Evolutionary conservation across 257 asterid species (phyloP).

Genomic region (Primulina tabacum): DNA sequence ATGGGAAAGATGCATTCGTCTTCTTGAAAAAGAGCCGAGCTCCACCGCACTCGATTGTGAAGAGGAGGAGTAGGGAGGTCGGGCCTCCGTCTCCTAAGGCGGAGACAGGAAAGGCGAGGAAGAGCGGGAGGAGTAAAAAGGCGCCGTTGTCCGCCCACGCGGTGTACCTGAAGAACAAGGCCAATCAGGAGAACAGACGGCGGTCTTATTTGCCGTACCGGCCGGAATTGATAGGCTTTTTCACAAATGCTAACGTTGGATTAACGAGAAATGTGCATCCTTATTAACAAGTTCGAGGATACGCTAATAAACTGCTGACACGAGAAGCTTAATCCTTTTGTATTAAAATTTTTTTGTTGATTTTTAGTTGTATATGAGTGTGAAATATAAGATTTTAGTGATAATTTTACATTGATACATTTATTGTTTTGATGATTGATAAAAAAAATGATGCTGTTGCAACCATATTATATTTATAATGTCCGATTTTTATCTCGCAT

Average conservation of each 20-base stretch:
- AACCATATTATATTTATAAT: too few species aligned
- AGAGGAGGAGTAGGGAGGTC: background rate
- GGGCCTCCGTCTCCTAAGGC: conserved; percentile 5
- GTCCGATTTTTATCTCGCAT: too few species aligned
- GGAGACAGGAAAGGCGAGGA: conserved; percentile 31
- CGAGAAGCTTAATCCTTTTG: background rate
- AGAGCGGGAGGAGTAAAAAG: conserved; percentile 34
- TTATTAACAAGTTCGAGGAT: conserved; percentile 27
- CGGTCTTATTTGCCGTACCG: conserved; percentile 79
- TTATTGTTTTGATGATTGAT: too few species aligned
- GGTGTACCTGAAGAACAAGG: conserved; percentile 63
- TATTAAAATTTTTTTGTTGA: too few species aligned
- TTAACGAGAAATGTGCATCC: conserved; percentile 79
- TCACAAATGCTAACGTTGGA: conserved; percentile 74
- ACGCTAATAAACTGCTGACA: background rate
- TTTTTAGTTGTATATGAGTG: too few species aligned
- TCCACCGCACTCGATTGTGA: conserved; percentile 14
- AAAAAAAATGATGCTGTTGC: too few species aligned
- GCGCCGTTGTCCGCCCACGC: conserved; percentile 51
- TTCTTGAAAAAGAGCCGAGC: conserved; percentile 45
- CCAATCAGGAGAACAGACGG: conserved; percentile 51
- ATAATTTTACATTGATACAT: too few species aligned
- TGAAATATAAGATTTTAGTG: too few species aligned
- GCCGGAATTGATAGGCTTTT: conserved; percentile 76
- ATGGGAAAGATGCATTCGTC: conserved; percentile 84